Conservation (phyloP, 116 monocot species). For the Thalassia testudinum region DNA sequence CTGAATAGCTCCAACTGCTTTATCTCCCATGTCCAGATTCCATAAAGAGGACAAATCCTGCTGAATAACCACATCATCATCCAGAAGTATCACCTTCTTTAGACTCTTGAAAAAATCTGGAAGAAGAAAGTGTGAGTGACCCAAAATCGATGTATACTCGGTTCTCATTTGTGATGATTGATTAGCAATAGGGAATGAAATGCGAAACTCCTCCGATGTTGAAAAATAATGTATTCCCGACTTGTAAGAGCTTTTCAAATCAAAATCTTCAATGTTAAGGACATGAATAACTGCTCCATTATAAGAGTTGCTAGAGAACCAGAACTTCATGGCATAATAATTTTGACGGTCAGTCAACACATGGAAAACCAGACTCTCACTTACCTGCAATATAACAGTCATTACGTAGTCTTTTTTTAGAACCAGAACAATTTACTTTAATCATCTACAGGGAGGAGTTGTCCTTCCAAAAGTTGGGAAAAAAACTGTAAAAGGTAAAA, state of each 20-base stretch:
- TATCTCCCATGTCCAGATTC: constrained; percentile 70
- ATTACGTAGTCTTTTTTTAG: not conserved
- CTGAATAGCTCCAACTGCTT: constrained; percentile 71
- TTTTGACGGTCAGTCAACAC: constrained; percentile 61
- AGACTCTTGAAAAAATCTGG: constrained; percentile 77
- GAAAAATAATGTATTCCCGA: constrained; percentile 9
- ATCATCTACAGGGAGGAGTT: no score
- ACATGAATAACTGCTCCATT: constrained; percentile 40
- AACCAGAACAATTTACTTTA: no score
- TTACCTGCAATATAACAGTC: constrained; percentile 33
- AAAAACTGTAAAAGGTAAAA: no score
- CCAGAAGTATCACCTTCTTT: constrained; percentile 73
- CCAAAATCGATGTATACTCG: constrained; percentile 71
- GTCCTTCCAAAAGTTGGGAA: no score
- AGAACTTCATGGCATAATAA: constrained; percentile 74
- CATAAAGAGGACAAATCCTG: constrained; percentile 72
- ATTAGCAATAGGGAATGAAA: constrained; percentile 31
- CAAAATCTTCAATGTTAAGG: constrained; percentile 49
- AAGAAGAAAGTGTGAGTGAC: constrained; percentile 83
- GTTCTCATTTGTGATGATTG: constrained; percentile 40
- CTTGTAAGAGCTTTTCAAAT: constrained; percentile 7
- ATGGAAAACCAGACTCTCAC: constrained; percentile 58
- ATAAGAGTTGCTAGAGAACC: constrained; percentile 60
- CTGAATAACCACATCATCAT: constrained; percentile 95
- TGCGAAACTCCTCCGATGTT: constrained; percentile 64